Evolutionary conservation across 2,329 filamentous ascomycete species (phyloP), one percentile per base, ranked within the genome.

Genomic region (Neocucurbitaria cava): DNA sequence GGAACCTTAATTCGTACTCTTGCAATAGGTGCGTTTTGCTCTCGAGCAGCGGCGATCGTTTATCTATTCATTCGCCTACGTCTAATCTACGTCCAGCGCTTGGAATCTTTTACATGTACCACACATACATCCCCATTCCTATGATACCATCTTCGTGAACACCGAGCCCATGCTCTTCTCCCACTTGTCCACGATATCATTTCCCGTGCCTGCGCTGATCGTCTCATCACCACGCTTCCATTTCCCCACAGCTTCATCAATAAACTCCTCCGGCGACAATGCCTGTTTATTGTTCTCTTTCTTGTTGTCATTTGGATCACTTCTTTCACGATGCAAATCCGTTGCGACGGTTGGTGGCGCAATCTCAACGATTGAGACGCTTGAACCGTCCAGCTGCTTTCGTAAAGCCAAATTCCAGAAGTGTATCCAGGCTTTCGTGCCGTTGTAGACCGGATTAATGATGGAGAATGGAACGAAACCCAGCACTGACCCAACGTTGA

Each of bases 371-470:
- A 86, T 81, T 10, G 72, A 76, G 28, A 86, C 71, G 1, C 74
- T 76, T 0, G 75, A 77, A 11, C 72, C 66, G 40, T 71, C 64
- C 0, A 86, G 69, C 64, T 86, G 83, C 1, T 79, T 78, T 5
- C 83, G 75, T 21, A 87, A 61, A 40, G 82, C 83, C 78, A 86
- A 80, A 23, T 73, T 81, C 78, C 80, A 86, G 66, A 81, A 85
- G 62, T 86, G 83, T 35, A 85, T 33, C 81, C 79, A 87, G 0
- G 83, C 81, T 62, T 87, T 87, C 2, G 82, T 85, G 2, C 80
- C 84, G 62, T 85, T 85, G 69, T 87, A 87, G 1, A 85, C 80
- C 0, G 83, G 84, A 60, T 85, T 87, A 58, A 85, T 78, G 52
- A 85, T 72, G 2, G 74, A 78, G 52, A 81, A 79, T 0, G 85